These are phyloP conservation scores for Parsonsia alboflavescens DNA, from an alignment of 257 asterid species.

Conservation along the genomic window DNA sequence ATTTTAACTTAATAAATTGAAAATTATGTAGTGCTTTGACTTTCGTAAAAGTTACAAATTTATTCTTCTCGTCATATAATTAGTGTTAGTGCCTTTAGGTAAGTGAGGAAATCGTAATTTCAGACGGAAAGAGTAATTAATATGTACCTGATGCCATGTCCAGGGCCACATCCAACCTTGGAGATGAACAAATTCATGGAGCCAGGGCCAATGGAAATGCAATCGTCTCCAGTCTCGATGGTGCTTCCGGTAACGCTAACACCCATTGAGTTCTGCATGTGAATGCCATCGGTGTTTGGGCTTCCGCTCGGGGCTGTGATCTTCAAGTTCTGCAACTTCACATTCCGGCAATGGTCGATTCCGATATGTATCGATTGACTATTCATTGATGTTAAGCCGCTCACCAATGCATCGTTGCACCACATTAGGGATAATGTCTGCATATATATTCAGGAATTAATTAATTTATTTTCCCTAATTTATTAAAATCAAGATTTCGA, in stretches of 20 bases:
- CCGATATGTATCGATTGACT: constrained; percentile 55
- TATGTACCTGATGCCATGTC: constrained; percentile 69
- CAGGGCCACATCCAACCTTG: constrained; percentile 64
- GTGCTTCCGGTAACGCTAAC: constrained; percentile 33
- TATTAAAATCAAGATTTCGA: too few species aligned
- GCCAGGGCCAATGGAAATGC: constrained; percentile 66
- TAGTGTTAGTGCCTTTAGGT: too few species aligned
- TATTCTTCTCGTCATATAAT: too few species aligned
- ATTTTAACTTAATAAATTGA: too few species aligned
- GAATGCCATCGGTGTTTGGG: constrained; percentile 79
- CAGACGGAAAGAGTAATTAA: too few species aligned
- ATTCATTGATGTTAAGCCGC: constrained; percentile 38
- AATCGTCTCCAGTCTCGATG: constrained; percentile 67
- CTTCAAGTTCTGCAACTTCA: constrained; percentile 37
- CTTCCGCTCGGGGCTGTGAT: constrained; percentile 62
- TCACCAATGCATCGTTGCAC: constrained; percentile 47
- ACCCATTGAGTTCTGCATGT: constrained; percentile 39
- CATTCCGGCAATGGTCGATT: constrained; percentile 34
- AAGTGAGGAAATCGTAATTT: too few species aligned
- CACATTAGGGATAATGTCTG: constrained; percentile 59
- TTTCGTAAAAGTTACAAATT: too few species aligned
- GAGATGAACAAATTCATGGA: constrained; percentile 54
- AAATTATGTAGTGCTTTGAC: too few species aligned
- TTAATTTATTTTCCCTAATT: too few species aligned
- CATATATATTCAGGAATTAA: not conserved